Percentiles rank a stretch among this genome's conserved stretches.
Conservation (phyloP, 1,284 basidiomycete species). For the Tausonia pullulans region DNA sequence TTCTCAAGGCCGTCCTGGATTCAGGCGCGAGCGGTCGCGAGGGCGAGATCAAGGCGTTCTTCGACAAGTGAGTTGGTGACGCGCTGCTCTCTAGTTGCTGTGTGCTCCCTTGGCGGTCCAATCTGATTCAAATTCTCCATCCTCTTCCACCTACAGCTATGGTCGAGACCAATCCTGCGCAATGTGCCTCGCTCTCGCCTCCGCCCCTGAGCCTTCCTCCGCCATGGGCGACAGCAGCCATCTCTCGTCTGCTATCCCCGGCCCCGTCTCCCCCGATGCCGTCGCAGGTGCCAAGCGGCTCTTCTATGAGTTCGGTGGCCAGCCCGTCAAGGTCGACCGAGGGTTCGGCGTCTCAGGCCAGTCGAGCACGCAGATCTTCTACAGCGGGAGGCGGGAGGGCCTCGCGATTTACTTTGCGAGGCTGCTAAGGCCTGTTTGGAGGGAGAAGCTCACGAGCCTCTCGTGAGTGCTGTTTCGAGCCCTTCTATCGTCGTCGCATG, state of each 20-base stretch:
- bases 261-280: constrained; percentile 46
- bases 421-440: constrained; percentile 78
- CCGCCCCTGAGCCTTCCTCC: constrained; percentile 24
- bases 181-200: constrained; percentile 63
- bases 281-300: constrained; percentile 59
- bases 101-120: background rate
- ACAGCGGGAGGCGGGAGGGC: constrained; percentile 81
- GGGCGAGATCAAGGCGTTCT: constrained; percentile 17
- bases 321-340: constrained; percentile 64
- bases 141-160: constrained; percentile 44
- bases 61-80: constrained; percentile 22
- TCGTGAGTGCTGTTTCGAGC: constrained; percentile 38
- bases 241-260: constrained; percentile 10
- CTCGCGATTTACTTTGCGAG: constrained; percentile 77
- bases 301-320: constrained; percentile 72
- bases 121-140: background rate
- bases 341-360: constrained; percentile 27
- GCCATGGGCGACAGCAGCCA: background rate
- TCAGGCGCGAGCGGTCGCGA: constrained; percentile 18
- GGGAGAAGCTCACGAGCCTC: constrained; percentile 54
- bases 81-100: too few relatives aligned
- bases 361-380: constrained; percentile 40
- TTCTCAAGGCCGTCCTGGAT: constrained; percentile 45
- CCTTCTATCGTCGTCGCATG: background rate
- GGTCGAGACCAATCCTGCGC: constrained; percentile 81